Percentiles rank a stretch among this genome's conserved stretches.
Evolutionary conservation across 108 stramenopile species (phyloP).

Genomic region (Bacterosira constricta): DNA sequence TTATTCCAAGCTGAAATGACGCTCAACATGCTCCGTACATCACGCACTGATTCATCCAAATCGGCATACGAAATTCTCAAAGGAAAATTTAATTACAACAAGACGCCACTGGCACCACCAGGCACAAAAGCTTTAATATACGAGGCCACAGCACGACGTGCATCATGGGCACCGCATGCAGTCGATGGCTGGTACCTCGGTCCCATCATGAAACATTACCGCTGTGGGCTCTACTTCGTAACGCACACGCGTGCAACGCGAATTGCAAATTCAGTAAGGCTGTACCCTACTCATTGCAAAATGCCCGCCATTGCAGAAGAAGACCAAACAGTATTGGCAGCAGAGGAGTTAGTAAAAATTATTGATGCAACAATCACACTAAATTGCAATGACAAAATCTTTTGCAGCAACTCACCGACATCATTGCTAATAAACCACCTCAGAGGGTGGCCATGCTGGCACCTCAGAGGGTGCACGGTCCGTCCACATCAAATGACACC

Average conservation of each 20-base stretch:
- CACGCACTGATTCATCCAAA: slow-evolving; percentile 37
- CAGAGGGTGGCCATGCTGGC: neutral
- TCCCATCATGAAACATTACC: slow-evolving; percentile 33
- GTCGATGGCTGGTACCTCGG: slow-evolving; percentile 33
- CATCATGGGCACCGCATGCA: slow-evolving; percentile 23
- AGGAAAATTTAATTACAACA: slow-evolving; percentile 42
- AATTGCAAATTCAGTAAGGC: slow-evolving; percentile 35
- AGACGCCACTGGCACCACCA: neutral
- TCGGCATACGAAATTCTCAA: slow-evolving; percentile 40
- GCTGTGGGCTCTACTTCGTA: slow-evolving; percentile 29
- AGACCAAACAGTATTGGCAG: neutral
- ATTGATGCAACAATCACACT: neutral
- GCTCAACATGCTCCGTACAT: slow-evolving; percentile 25
- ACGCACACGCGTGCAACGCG: slow-evolving; percentile 19
- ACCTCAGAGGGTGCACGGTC: too few species aligned
- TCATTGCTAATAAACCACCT: neutral
- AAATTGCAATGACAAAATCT: too few species aligned
- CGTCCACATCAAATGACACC: too few species aligned
- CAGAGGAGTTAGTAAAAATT: neutral
- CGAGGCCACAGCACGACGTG: slow-evolving; percentile 11
- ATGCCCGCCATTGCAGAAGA: too few species aligned
- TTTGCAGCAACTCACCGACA: too few species aligned
- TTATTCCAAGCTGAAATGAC: neutral
- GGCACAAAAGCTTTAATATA: slow-evolving; percentile 6
- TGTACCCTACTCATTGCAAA: slow-evolving; percentile 38